These are phyloP conservation scores for Geotrichum phurueaensis DNA, from an alignment of 1,139 yeast species.

Conservation along the genomic window DNA sequence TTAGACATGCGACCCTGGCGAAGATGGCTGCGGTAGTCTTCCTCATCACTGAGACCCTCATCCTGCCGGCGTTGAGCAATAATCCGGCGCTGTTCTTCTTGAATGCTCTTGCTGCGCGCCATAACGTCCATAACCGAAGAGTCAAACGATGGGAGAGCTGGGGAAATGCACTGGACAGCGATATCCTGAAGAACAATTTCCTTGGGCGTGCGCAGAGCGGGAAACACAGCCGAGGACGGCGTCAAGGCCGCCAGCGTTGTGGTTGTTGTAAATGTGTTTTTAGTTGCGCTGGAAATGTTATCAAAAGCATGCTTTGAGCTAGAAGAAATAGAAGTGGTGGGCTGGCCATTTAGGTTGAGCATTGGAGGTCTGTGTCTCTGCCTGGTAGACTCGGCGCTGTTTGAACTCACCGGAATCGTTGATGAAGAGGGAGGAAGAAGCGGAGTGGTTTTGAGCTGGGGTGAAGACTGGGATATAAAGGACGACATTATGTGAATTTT, in stretches of 20 bases:
- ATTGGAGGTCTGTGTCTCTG: conserved; percentile 18
- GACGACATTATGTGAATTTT: not conserved
- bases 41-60: conserved; percentile 5
- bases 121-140: conserved; percentile 16
- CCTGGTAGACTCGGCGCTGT: not conserved
- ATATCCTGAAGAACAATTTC: conserved; percentile 33
- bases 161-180: conserved; percentile 39
- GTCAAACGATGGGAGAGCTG: conserved; percentile 34
- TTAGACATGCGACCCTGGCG: not conserved
- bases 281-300: conserved; percentile 9
- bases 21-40: conserved; percentile 3
- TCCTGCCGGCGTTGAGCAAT: conserved; percentile 27
- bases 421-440: conserved; percentile 2
- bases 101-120: conserved; percentile 25
- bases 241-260: conserved; percentile 12
- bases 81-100: conserved; percentile 34
- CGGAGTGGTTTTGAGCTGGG: not conserved
- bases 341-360: conserved; percentile 14
- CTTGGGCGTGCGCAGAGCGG: conserved; percentile 30
- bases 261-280: conserved; percentile 11
- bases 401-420: not conserved
- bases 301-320: not conserved
- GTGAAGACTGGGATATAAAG: not conserved
- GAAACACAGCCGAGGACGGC: conserved; percentile 12
- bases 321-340: not conserved